phyloP scores from a whole-genome alignment of 176 grass and related monocot genomes.

The Olyra latifolia region DNA sequence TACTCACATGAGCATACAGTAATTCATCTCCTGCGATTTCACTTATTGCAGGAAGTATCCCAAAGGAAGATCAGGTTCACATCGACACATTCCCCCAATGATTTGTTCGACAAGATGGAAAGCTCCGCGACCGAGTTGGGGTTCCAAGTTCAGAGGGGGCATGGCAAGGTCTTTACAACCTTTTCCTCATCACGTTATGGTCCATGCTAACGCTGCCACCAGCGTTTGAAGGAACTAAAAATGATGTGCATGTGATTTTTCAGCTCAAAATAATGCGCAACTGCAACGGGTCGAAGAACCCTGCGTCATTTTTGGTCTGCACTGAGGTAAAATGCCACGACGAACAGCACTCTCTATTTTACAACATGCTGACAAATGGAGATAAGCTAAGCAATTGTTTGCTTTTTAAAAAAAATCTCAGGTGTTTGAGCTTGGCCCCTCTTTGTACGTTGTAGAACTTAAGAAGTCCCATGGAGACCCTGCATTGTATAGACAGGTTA shows the following conservation, averaged over 20 bases:
- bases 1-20: neutral
- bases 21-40: neutral
- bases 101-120: constrained; percentile 64
- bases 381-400: neutral
- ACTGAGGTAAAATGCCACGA: constrained; percentile 43
- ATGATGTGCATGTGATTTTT: constrained; percentile 13
- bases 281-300: constrained; percentile 29
- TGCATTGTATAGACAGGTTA: constrained; percentile 79
- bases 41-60: constrained; percentile 57
- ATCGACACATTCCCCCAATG: constrained; percentile 50
- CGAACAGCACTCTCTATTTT: neutral
- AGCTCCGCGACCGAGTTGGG: constrained; percentile 42
- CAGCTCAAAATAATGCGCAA: constrained; percentile 62
- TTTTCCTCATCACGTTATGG: neutral
- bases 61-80: constrained; percentile 84
- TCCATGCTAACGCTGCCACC: neutral
- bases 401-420: constrained; percentile 32
- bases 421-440: constrained; percentile 81
- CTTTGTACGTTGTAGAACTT: constrained; percentile 74
- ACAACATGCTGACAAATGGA: neutral
- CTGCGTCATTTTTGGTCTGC: constrained; percentile 44
- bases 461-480: constrained; percentile 72
- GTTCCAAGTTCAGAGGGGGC: constrained; percentile 53
- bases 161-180: constrained; percentile 46
- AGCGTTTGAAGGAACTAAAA: constrained; percentile 10